Evolutionary conservation across 2,329 filamentous ascomycete species (phyloP).

Genomic region (Fusarium bactridioides): DNA sequence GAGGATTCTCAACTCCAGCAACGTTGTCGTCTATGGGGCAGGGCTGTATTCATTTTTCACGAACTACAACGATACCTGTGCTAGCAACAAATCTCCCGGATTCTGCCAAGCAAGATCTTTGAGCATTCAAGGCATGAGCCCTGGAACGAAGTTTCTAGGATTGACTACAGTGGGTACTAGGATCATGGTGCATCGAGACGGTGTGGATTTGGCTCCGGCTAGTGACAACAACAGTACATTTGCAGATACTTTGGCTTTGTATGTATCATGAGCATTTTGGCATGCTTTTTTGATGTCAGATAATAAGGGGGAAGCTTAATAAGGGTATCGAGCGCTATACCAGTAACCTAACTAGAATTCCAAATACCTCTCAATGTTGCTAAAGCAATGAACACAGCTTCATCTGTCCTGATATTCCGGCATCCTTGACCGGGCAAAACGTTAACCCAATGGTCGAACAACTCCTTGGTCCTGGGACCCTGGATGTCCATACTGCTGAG

Average conservation of each 20-base stretch:
- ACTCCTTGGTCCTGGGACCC: slow-evolving; percentile 68
- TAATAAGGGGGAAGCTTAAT: neutral
- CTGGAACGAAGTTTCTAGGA: slow-evolving; percentile 38
- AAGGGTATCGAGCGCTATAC: slow-evolving; percentile 38
- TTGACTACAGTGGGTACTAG: slow-evolving; percentile 42
- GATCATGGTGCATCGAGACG: slow-evolving; percentile 40
- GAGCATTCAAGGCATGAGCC: slow-evolving; percentile 35
- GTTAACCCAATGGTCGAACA: slow-evolving; percentile 89
- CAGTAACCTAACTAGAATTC: slow-evolving; percentile 46
- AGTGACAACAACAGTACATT: slow-evolving; percentile 43
- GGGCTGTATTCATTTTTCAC: slow-evolving; percentile 75
- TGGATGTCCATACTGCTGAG: slow-evolving; percentile 68
- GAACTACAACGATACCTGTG: slow-evolving; percentile 64
- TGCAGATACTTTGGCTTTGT: slow-evolving; percentile 42
- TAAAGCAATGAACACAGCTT: slow-evolving; percentile 80
- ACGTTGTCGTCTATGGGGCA: slow-evolving; percentile 67
- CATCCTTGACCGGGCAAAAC: slow-evolving; percentile 82
- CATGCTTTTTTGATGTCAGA: slow-evolving; percentile 5
- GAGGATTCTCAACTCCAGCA: slow-evolving; percentile 63
- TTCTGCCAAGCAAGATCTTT: slow-evolving; percentile 58
- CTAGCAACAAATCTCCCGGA: slow-evolving; percentile 49
- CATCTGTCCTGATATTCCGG: slow-evolving; percentile 82
- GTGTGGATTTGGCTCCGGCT: slow-evolving; percentile 32
- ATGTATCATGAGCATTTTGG: slow-evolving; percentile 30
- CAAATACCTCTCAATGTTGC: slow-evolving; percentile 70